These are phyloP conservation scores for Akanthomyces uredinophilus DNA, from an alignment of 2,329 filamentous ascomycete species.

Conservation along the genomic window DNA sequence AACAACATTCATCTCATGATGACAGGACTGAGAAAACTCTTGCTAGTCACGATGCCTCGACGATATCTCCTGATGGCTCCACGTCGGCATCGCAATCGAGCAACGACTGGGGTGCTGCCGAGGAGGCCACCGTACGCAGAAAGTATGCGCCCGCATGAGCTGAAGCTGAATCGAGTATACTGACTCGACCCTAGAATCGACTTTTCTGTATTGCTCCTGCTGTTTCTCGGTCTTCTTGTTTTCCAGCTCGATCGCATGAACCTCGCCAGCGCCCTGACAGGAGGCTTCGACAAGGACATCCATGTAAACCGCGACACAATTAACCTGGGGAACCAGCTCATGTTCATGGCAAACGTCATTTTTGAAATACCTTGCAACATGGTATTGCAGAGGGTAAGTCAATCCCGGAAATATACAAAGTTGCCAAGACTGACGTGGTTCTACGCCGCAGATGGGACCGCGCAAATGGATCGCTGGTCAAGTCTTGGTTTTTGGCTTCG, in stretches of 20 bases:
- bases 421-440: not conserved
- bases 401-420: not conserved
- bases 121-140: too few species aligned
- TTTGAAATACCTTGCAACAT: constrained; percentile 49
- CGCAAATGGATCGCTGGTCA: constrained; percentile 45
- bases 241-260: constrained; percentile 52
- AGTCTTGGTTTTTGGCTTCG: constrained; percentile 42
- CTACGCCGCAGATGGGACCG: constrained; percentile 32
- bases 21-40: too few species aligned
- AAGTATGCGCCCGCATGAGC: too few species aligned
- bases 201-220: constrained; percentile 40
- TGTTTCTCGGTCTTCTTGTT: constrained; percentile 44
- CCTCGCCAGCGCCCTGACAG: constrained; percentile 45
- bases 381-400: constrained; percentile 28
- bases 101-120: too few species aligned
- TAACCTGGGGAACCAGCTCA: constrained; percentile 48
- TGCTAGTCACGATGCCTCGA: too few species aligned
- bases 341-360: constrained; percentile 46
- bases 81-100: too few species aligned
- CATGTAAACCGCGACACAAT: constrained; percentile 40
- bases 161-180: too few species aligned
- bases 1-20: too few species aligned
- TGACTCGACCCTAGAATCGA: constrained; percentile 26
- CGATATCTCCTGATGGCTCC: too few species aligned
- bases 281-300: constrained; percentile 40